Evolutionary conservation across 768 basidiomycete genomes (phyloP).

Genomic region (Pleurotus ostreatus): DNA sequence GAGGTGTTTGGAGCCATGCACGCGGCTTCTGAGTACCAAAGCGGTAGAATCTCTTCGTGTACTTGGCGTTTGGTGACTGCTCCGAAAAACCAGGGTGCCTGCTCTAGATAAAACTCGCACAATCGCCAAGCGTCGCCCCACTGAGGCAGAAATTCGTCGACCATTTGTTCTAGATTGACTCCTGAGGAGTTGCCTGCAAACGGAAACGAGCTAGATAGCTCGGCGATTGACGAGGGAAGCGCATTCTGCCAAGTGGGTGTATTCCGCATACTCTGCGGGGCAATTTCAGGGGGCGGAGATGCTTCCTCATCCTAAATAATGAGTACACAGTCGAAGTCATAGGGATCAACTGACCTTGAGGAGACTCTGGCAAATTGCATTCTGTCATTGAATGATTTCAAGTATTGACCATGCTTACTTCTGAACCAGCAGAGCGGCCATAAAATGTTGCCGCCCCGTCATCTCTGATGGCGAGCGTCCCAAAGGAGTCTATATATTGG

Average conservation of each 20-base stretch:
- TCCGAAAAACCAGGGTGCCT: conserved; percentile 79
- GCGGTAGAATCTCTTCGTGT: conserved; percentile 59
- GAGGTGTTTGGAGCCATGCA: conserved; percentile 2
- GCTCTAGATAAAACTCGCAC: conserved; percentile 68
- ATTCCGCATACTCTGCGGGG: neutral
- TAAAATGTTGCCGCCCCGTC: conserved; percentile 71
- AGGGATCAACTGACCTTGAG: conserved; percentile 41
- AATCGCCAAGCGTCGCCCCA: conserved; percentile 57
- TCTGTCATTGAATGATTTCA: neutral
- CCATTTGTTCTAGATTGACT: conserved; percentile 41
- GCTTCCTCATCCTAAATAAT: conserved; percentile 30
- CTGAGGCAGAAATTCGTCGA: conserved; percentile 50
- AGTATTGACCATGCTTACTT: conserved; percentile 37
- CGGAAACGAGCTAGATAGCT: conserved; percentile 41
- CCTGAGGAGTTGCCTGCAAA: conserved; percentile 31
- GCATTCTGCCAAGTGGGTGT: conserved; percentile 6
- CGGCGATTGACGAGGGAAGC: conserved; percentile 9
- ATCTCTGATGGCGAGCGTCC: conserved; percentile 63
- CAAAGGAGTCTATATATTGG: conserved; percentile 64
- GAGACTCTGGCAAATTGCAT: conserved; percentile 36
- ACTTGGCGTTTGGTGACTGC: conserved; percentile 62
- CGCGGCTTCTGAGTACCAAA: conserved; percentile 57
- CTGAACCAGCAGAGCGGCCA: conserved; percentile 67
- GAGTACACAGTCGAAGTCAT: neutral
- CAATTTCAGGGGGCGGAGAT: neutral